phyloP scores from a whole-genome alignment of 1,284 basidiomycete genomes.

The Rhodotorula glutinis region DNA sequence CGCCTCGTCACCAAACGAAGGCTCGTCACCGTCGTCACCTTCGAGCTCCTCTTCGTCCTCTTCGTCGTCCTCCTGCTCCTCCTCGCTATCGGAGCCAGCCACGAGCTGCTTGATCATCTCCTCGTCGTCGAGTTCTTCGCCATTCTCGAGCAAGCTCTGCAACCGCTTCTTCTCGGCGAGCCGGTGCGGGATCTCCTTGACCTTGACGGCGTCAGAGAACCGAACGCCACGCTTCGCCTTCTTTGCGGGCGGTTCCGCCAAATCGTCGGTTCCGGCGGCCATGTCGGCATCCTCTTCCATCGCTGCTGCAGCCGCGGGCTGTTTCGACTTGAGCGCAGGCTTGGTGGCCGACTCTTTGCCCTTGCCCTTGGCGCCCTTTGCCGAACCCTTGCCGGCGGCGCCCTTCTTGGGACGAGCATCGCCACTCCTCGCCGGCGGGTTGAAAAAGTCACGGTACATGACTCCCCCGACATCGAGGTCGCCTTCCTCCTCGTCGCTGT shows the following conservation, averaged over 20 bases:
- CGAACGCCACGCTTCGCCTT: slow-evolving; percentile 56
- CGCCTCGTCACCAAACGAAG: slow-evolving; percentile 47
- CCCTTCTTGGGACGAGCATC: slow-evolving; percentile 25
- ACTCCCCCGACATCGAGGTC: slow-evolving; percentile 38
- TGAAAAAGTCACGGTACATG: slow-evolving; percentile 44
- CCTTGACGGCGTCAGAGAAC: slow-evolving; percentile 74
- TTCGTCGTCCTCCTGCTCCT: slow-evolving; percentile 39
- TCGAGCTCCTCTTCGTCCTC: slow-evolving; percentile 46
- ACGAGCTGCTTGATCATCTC: slow-evolving; percentile 49
- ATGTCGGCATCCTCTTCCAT: not conserved
- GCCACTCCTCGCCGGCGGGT: slow-evolving; percentile 22
- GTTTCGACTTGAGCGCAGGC: slow-evolving; percentile 1
- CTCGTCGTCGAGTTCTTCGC: slow-evolving; percentile 38
- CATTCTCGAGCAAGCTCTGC: slow-evolving; percentile 31
- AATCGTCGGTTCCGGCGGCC: not conserved
- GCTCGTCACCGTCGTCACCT: slow-evolving; percentile 42
- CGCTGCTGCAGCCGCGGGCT: not conserved
- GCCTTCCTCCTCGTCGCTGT: slow-evolving; percentile 39
- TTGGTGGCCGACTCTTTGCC: slow-evolving; percentile 21
- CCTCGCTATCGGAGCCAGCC: slow-evolving; percentile 36
- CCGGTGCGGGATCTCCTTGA: slow-evolving; percentile 53
- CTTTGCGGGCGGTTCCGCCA: not conserved
- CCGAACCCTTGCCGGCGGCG: not conserved
- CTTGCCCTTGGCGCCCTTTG: slow-evolving; percentile 24
- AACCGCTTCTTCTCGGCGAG: slow-evolving; percentile 48